Conservation (phyloP, 148 eudicot species). For the Diospyros kaki region DNA sequence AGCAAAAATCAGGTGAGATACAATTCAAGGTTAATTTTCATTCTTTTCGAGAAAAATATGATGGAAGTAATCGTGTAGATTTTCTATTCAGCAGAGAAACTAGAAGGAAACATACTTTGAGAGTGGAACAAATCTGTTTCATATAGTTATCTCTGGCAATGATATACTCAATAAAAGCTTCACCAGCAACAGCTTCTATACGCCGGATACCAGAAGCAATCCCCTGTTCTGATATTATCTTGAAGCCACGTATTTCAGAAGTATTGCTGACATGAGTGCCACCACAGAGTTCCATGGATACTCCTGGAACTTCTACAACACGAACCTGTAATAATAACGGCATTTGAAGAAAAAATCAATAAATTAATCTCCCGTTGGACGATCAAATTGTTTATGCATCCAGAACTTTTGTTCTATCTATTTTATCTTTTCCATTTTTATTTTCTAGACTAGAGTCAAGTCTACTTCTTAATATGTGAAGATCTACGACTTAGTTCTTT, state of each 20-base stretch:
- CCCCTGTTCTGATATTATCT: slow-evolving; percentile 89
- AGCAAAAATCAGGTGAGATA: no score
- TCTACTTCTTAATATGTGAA: not conserved
- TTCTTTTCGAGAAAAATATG: no score
- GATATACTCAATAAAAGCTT: slow-evolving; percentile 84
- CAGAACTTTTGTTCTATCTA: not conserved
- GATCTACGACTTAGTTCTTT: not conserved
- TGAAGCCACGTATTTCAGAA: slow-evolving; percentile 94
- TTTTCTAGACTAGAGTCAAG: no score
- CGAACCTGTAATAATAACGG: slow-evolving; percentile 56
- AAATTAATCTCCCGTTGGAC: not conserved
- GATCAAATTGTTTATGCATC: not conserved
- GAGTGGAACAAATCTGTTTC: slow-evolving; percentile 90
- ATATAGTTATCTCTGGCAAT: slow-evolving; percentile 68
- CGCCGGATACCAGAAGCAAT: slow-evolving; percentile 94
- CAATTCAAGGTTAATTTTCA: no score
- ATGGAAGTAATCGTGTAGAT: not conserved
- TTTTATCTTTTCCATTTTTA: not conserved
- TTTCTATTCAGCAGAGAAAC: not conserved
- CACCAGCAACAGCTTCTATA: slow-evolving; percentile 99
- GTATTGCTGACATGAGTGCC: slow-evolving; percentile 94
- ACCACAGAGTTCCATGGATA: slow-evolving; percentile 96
- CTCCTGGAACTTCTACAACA: slow-evolving; percentile 97
- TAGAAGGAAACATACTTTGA: slow-evolving; percentile 54
- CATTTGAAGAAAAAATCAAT: not conserved